Conservation (phyloP, 2,329 filamentous ascomycete genomes). For the Dothistroma pini region DNA sequence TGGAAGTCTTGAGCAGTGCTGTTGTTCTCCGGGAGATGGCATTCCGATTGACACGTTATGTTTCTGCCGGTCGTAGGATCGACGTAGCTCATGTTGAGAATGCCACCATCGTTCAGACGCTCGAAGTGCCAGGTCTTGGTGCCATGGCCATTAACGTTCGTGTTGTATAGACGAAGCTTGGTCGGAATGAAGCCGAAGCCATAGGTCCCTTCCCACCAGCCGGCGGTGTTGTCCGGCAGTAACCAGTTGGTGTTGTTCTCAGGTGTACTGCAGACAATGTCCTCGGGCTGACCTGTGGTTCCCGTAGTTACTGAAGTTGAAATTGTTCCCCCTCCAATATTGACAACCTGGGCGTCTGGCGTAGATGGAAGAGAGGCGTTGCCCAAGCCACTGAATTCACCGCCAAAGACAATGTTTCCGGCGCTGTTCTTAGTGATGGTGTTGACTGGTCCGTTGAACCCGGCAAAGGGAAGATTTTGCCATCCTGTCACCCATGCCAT, state of each 20-base stretch:
- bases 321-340: slow-evolving; percentile 74
- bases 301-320: slow-evolving; percentile 61
- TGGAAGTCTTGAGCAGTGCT: slow-evolving; percentile 79
- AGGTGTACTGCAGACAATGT: slow-evolving; percentile 75
- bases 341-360: slow-evolving; percentile 72
- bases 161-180: slow-evolving; percentile 84
- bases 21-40: slow-evolving; percentile 71
- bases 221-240: slow-evolving; percentile 67
- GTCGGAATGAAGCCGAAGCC: slow-evolving; percentile 82
- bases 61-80: slow-evolving; percentile 64
- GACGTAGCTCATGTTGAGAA: slow-evolving; percentile 92
- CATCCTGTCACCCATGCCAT: slow-evolving; percentile 76
- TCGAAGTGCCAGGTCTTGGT: slow-evolving; percentile 86
- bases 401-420: slow-evolving; percentile 87
- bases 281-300: slow-evolving; percentile 68
- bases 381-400: slow-evolving; percentile 80
- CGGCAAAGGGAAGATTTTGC: slow-evolving; percentile 80
- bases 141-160: slow-evolving; percentile 71
- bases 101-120: slow-evolving; percentile 79
- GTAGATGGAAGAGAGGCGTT: slow-evolving; percentile 68
- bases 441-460: slow-evolving; percentile 88
- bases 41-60: slow-evolving; percentile 72
- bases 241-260: slow-evolving; percentile 79
- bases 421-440: slow-evolving; percentile 77
- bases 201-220: slow-evolving; percentile 80